Conservation (phyloP, 1,284 basidiomycete genomes). For the Violaceomyces palustris region DNA sequence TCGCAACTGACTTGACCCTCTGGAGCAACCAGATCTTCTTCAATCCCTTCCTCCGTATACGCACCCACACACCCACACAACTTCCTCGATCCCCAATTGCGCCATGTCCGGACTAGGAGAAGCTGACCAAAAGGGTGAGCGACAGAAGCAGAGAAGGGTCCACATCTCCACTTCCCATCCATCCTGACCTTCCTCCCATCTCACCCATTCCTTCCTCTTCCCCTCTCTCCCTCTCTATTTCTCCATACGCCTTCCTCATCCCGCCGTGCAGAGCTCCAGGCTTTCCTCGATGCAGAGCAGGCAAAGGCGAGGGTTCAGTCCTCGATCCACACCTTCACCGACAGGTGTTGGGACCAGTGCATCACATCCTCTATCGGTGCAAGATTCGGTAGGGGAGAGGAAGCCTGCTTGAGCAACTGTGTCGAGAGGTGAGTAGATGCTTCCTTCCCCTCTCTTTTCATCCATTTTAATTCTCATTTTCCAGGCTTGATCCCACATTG, state of each 20-base stretch:
- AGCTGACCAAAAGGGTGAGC: conserved; percentile 39
- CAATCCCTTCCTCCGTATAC: too few relatives aligned
- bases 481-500: neutral
- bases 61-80: too few relatives aligned
- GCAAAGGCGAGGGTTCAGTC: conserved; percentile 73
- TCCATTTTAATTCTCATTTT: neutral
- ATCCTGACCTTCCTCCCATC: too few relatives aligned
- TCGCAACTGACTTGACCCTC: too few relatives aligned
- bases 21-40: too few relatives aligned
- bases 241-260: too few relatives aligned
- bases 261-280: conserved; percentile 64
- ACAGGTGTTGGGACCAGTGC: conserved; percentile 61
- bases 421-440: conserved; percentile 63
- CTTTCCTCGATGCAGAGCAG: conserved; percentile 82
- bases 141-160: too few relatives aligned
- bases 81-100: too few relatives aligned
- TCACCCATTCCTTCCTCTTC: too few relatives aligned
- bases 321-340: conserved; percentile 55
- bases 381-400: conserved; percentile 77
- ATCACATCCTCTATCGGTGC: conserved; percentile 77
- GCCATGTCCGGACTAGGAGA: conserved; percentile 35
- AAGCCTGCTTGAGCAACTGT: conserved; percentile 80
- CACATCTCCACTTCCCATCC: too few relatives aligned
- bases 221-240: too few relatives aligned
- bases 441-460: too few relatives aligned